phyloP scores from a whole-genome alignment of 106 monocot species.

The Dendrobium chrysotoxum region DNA sequence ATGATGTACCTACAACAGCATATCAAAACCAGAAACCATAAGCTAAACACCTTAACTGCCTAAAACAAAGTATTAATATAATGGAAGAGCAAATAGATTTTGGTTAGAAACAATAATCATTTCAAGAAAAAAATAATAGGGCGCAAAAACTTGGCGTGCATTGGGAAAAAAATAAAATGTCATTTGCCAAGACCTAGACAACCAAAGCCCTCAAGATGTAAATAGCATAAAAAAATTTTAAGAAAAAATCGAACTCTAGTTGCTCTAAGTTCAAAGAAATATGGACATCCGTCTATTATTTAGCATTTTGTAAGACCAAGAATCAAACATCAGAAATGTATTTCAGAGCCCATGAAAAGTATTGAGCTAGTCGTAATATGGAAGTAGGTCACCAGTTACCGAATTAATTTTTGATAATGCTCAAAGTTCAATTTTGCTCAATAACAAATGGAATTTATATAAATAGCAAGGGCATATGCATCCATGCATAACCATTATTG shows the following conservation, averaged over 20 bases:
- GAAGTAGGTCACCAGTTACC: too few relatives aligned
- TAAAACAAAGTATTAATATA: background rate
- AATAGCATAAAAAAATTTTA: background rate
- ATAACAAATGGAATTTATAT: too few relatives aligned
- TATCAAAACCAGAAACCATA: background rate
- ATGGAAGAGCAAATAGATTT: background rate
- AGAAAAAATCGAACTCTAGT: background rate
- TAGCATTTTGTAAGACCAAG: background rate
- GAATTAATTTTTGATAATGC: too few relatives aligned
- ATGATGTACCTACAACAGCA: conserved; percentile 64
- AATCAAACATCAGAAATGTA: background rate
- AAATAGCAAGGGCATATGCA: too few relatives aligned
- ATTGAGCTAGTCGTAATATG: background rate
- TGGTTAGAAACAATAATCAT: background rate
- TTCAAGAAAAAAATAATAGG: background rate
- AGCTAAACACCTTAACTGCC: background rate
- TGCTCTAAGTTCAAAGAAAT: background rate
- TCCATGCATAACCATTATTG: too few relatives aligned
- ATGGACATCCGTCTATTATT: background rate
- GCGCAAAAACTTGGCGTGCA: background rate
- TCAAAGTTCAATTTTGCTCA: too few relatives aligned
- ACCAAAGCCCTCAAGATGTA: background rate
- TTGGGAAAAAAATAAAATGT: background rate
- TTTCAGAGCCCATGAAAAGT: background rate
- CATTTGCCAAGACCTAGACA: background rate